Evolutionary conservation across 2,329 filamentous ascomycete species (phyloP).

Genomic region (Calonectria ilicicola): DNA sequence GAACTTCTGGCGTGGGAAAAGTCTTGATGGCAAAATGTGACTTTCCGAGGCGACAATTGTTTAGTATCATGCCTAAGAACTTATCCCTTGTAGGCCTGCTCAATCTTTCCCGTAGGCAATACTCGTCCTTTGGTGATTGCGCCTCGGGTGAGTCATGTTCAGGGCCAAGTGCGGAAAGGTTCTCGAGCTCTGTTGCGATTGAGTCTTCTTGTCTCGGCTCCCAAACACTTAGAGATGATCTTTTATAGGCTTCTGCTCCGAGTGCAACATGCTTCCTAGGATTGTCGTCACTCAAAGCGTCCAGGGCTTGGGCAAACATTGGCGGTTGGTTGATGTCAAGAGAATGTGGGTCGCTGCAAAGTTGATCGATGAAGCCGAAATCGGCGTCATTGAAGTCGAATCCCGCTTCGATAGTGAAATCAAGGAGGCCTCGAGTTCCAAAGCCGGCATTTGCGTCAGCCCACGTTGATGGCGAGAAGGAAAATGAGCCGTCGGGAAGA

Average conservation of each 20-base stretch:
- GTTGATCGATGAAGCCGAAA: constrained; percentile 24
- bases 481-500: neutral
- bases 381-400: constrained; percentile 22
- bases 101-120: constrained; percentile 12
- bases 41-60: constrained; percentile 25
- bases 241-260: constrained; percentile 24
- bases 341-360: constrained; percentile 15
- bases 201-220: constrained; percentile 23
- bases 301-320: constrained; percentile 5
- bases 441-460: constrained; percentile 7
- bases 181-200: constrained; percentile 19
- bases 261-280: constrained; percentile 21
- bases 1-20: constrained; percentile 22
- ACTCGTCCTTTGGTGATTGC: neutral
- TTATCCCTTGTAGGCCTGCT: constrained; percentile 23
- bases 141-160: constrained; percentile 19
- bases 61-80: constrained; percentile 24
- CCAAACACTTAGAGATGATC: constrained; percentile 25
- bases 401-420: constrained; percentile 15
- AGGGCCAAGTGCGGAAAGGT: constrained; percentile 23
- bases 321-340: constrained; percentile 2
- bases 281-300: neutral
- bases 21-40: constrained; percentile 24
- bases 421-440: neutral
- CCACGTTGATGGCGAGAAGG: neutral